A percentile compares a stretch with the other conserved stretches of the same genome.
Conservation (phyloP, 805 yeast genomes). For the Kodamaea nitidulidarum region DNA sequence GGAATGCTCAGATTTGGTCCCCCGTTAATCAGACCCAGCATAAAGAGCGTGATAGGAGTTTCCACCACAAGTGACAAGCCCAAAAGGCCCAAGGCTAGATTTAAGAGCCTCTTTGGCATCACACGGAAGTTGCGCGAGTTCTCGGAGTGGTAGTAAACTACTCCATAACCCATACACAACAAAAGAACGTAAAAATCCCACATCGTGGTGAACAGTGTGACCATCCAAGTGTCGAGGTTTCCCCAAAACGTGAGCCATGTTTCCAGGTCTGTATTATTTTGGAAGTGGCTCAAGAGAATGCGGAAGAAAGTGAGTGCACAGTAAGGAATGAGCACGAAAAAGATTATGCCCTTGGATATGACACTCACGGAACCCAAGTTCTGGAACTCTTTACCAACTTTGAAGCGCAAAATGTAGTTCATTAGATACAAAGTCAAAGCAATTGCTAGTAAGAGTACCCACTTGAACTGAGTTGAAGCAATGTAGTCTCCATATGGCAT, state of each 20-base stretch:
- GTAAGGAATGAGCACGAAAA: conserved; percentile 23
- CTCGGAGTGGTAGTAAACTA: conserved; percentile 23
- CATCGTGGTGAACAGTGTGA: conserved; percentile 6
- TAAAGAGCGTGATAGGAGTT: not conserved
- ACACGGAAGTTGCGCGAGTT: conserved; percentile 21
- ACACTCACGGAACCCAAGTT: conserved; percentile 26
- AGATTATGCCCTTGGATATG: conserved; percentile 25
- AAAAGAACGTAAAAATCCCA: conserved; percentile 17
- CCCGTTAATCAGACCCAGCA: not conserved
- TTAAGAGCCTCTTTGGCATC: conserved; percentile 14
- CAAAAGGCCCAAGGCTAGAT: not conserved
- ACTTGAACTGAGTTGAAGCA: conserved; percentile 15
- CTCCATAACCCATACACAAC: conserved; percentile 36
- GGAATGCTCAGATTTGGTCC: not conserved
- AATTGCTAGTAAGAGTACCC: conserved; percentile 14
- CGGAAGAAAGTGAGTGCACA: conserved; percentile 4
- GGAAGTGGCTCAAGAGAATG: conserved; percentile 4
- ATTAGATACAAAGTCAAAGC: conserved; percentile 19
- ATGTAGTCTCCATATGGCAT: conserved; percentile 17
- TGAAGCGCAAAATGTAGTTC: conserved; percentile 22
- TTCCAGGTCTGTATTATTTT: conserved; percentile 14
- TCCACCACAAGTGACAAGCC: not conserved
- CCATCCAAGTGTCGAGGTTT: conserved; percentile 5
- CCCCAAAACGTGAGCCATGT: not conserved
- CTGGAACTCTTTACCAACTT: conserved; percentile 24